Base-by-base conservation (phyloP, 2,329 filamentous ascomycete genomes). In the Ilyonectria destructans region DNA sequence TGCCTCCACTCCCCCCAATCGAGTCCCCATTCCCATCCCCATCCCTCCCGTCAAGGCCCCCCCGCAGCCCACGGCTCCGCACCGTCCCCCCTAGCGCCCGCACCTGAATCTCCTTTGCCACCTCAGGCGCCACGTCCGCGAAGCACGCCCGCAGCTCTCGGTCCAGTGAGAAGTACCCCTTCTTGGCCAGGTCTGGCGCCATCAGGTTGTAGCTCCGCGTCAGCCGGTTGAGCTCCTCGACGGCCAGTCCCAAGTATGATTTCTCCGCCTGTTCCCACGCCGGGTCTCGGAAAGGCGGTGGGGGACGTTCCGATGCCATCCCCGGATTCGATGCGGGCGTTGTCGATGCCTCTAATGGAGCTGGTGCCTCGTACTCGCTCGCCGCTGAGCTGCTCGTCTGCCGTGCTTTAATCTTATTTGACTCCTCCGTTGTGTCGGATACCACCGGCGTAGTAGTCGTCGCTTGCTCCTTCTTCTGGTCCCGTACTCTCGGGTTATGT, bases 181-280 rank as follows among this genome's bases (percentile, higher is more conserved):
- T 97, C 82, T 96, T 97, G 2, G 96, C 95, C 2, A 97, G 86
- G 62, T 94, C 92, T 0, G 96, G 96, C 0, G 96, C 96, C 90
- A 97, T 96, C 3, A 98, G 88, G 75, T 98, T 98, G 84, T 99
- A 99, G 15, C 93, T 93, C 29, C 96, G 89, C 8, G 94, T 92
- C 56, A 97, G 86, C 33, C 83, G 81, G 81, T 98, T 98, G 63
- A 98, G 89, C 64, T 93, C 90, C 54, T 88, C 87, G 71, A 99
- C 88, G 6, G 93, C 89, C 6, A 96, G 87, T 45, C 88, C 89
- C 78, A 95, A 90, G 82, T 97, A 98, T 7, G 91, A 85, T 4
- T 84, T 82, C 80, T 98, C 94, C 6, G 89, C 87, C 21, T 85
- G 82, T 71, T 96, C 88, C 92, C 96, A 98, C 1, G 87, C 82